Evolutionary conservation across 176 grass and related monocot species (phyloP).

Genomic region (Triticum aestivum): IWGSC_CS_RefSeq_v2.1 NC_057796.1:460713797-460714296

Average conservation of each 20-base stretch:
- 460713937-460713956: conserved; percentile 92
- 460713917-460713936: conserved; percentile 73
- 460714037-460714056: conserved; percentile 35
- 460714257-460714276: conserved; percentile 66
- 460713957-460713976: conserved; percentile 92
- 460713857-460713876: conserved; percentile 66
- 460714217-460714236: conserved; percentile 96
- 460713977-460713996: conserved; percentile 93
- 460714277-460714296: conserved; percentile 37
- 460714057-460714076: not conserved
- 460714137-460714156: not conserved
- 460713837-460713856: conserved; percentile 86
- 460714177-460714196: conserved; percentile 54
- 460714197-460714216: conserved; percentile 91
- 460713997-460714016: conserved; percentile 89
- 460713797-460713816: conserved; percentile 51
- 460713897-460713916: conserved; percentile 87
- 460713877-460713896: conserved; percentile 74
- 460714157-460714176: not conserved
- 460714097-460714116: not conserved
- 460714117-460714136: not conserved
- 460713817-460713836: conserved; percentile 83
- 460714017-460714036: conserved; percentile 89
- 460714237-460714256: conserved; percentile 76
- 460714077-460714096: no score